Base-by-base conservation (phyloP, 148 eudicot genomes). In the Polygonum maritimum region DNA sequence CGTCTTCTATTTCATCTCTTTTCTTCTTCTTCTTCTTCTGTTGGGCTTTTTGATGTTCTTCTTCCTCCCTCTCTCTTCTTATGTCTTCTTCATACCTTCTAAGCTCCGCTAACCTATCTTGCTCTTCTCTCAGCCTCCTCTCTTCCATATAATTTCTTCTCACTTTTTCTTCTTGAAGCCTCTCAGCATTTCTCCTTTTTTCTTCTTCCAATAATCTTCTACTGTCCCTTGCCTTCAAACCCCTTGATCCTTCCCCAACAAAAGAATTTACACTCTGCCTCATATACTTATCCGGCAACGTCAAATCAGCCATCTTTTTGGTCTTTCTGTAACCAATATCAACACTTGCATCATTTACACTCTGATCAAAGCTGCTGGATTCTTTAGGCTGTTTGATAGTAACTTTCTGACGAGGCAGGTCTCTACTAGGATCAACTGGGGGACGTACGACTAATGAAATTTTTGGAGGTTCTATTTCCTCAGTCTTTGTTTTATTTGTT, bases 11-110 rank as follows among this genome's bases (percentile, higher is more conserved):
- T 71, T 88, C 96, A 60, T 57, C 77, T 71, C 81, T 76, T 58
- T 77, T 88, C 81, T 85, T 91, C 84, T 87, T 94, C 83, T 86
- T 92, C 62, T 88, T 87, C 87, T 88, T 91, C 83, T 86, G 89
- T 81, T 80, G 89, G 76, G 89, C 93, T 83, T 82, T 87, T 63
- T 78, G 85, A 40, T 69, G 85, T 79, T 86, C 91, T 84, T 88
- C 94, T 83, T 94, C 98, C 78, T 92, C 97, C 79, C 90, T 87
- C 82, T 95, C 98, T 74, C 80, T 85, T 84, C 88, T 85, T 70
- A 90, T 88, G 67, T 67, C 82, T 71, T 92, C 88, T 84, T 90
- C 88, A 80, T 79, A 94, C 72, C 79, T 87, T 80, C 84, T 82
- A 75, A 94, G 77, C 57, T 84, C 90, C 19, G 84, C 88, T 57